phyloP scores from a whole-genome alignment of 306 rosid species.

The Medicago lupulina region DNA sequence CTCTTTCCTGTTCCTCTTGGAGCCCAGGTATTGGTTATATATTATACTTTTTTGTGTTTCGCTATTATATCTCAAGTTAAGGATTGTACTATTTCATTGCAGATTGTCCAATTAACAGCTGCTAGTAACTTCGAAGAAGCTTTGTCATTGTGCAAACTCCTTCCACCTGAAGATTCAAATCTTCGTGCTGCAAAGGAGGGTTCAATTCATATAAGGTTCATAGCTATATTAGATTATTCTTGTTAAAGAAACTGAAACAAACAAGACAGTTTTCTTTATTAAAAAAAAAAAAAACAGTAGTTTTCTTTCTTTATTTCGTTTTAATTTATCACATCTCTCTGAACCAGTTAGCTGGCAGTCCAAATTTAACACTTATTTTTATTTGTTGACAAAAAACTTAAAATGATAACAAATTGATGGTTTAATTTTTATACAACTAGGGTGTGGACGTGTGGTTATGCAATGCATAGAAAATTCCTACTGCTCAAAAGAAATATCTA shows the following conservation, averaged over 20 bases:
- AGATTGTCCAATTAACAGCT: conserved; percentile 98
- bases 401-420: not conserved
- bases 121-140: conserved; percentile 98
- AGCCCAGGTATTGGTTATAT: conserved; percentile 73
- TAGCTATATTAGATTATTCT: conserved; percentile 38
- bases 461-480: not conserved
- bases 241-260: conserved; percentile 33
- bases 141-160: conserved; percentile 94
- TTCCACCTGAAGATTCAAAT: conserved; percentile 96
- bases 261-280: conserved; percentile 14
- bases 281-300: no score
- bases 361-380: conserved; percentile 20
- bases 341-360: not conserved
- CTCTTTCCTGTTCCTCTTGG: conserved; percentile 98
- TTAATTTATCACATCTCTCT: conserved; percentile 25
- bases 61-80: conserved; percentile 24
- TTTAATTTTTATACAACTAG: not conserved
- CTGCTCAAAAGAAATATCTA: conserved; percentile 13
- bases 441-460: not conserved
- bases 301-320: conserved; percentile 28
- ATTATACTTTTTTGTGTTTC: conserved; percentile 4
- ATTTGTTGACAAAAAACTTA: conserved; percentile 1
- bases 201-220: conserved; percentile 90
- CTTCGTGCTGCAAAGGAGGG: conserved; percentile 96
- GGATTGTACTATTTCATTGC: conserved; percentile 47